phyloP scores from a whole-genome alignment of 2,329 filamentous ascomycete genomes.

The Fusarium neocosmosporiellum region DNA sequence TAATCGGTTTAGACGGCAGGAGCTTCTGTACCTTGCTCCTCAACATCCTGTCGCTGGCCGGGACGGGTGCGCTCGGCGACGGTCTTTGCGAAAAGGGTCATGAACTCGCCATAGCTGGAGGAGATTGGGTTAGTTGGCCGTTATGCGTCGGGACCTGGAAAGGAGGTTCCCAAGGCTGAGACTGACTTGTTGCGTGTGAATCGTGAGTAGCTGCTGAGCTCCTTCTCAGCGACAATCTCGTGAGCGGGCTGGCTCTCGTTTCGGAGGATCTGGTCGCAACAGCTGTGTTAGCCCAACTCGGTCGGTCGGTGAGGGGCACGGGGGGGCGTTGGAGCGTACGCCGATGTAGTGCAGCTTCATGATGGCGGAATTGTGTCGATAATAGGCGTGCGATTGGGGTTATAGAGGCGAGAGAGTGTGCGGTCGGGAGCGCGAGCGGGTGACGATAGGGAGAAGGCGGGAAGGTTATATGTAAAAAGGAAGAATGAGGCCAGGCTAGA shows the following conservation, averaged over 20 bases:
- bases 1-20: background rate
- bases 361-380: slow-evolving; percentile 47
- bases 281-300: slow-evolving; percentile 39
- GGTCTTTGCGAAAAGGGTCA: slow-evolving; percentile 87
- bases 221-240: slow-evolving; percentile 81
- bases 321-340: slow-evolving; percentile 62
- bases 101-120: slow-evolving; percentile 69
- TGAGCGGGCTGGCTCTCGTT: slow-evolving; percentile 81
- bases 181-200: slow-evolving; percentile 79
- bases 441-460: background rate
- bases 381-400: background rate
- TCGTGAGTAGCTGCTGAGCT: slow-evolving; percentile 81
- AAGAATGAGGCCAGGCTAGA: slow-evolving; percentile 20
- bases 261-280: slow-evolving; percentile 74
- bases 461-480: slow-evolving; percentile 15
- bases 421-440: background rate
- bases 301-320: slow-evolving; percentile 42
- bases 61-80: slow-evolving; percentile 86
- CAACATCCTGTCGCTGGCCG: slow-evolving; percentile 86
- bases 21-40: slow-evolving; percentile 73
- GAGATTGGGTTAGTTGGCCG: slow-evolving; percentile 25
- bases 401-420: background rate
- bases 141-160: background rate
- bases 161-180: background rate
- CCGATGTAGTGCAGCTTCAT: slow-evolving; percentile 94